Percentiles rank a stretch among this genome's conserved stretches.
phyloP scores from a whole-genome alignment of 331 rosid genomes.

The Malus hybrid region DNA sequence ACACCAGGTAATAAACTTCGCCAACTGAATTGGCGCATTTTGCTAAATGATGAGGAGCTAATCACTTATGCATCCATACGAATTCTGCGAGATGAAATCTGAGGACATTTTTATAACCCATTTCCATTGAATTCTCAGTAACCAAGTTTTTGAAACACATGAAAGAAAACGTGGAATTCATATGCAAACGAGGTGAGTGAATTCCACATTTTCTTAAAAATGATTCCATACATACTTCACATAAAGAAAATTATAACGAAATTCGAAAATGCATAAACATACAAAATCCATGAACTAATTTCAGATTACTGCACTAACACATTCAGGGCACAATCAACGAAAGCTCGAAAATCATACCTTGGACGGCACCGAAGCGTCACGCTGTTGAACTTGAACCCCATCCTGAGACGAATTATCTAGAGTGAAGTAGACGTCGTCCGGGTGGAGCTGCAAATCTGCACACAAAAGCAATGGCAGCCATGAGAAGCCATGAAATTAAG shows the following conservation, averaged over 20 bases:
- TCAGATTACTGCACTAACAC: neutral
- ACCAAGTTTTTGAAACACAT: neutral
- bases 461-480: neutral
- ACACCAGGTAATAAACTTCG: neutral
- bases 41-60: neutral
- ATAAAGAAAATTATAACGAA: neutral
- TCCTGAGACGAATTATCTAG: slow-evolving; percentile 44
- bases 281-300: neutral
- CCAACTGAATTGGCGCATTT: neutral
- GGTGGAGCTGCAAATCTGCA: slow-evolving; percentile 72
- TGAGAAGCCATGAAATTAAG: neutral
- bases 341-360: slow-evolving; percentile 34
- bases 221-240: neutral
- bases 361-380: slow-evolving; percentile 29
- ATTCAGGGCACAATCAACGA: neutral
- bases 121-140: neutral
- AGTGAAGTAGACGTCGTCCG: slow-evolving; percentile 79
- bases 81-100: neutral
- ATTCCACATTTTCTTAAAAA: neutral
- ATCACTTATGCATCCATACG: neutral
- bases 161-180: neutral
- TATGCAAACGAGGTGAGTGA: neutral
- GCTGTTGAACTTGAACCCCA: slow-evolving; percentile 36
- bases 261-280: neutral
- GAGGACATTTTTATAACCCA: neutral